Conservation (phyloP, 75 land plant genomes). For the Isoetes taiwanensis region DNA sequence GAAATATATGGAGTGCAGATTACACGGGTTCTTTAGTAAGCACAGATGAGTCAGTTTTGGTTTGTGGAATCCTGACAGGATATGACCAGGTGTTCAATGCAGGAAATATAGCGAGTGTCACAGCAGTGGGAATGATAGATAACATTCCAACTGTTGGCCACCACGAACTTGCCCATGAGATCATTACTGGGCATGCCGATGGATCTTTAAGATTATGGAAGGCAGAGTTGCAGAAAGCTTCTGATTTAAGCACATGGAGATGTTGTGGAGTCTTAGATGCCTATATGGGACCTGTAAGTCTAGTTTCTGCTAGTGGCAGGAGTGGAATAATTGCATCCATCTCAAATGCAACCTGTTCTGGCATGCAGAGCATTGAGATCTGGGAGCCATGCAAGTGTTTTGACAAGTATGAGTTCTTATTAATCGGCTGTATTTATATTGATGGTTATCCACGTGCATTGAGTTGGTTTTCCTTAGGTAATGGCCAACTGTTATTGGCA, state of each 20-base stretch:
- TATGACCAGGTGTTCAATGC: too few species aligned
- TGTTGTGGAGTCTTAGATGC: slow-evolving; percentile 43
- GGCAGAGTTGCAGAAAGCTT: slow-evolving; percentile 1
- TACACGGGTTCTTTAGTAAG: too few species aligned
- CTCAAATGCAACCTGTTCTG: not conserved
- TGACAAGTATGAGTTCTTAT: slow-evolving; percentile 33
- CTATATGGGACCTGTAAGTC: slow-evolving; percentile 31
- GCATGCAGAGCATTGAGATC: slow-evolving; percentile 23
- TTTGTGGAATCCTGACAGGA: too few species aligned
- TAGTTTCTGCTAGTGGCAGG: slow-evolving; percentile 33
- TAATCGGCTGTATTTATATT: slow-evolving; percentile 37
- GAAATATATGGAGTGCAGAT: too few species aligned
- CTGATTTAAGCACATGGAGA: slow-evolving; percentile 33
- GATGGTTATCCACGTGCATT: slow-evolving; percentile 29
- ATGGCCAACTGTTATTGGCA: slow-evolving; percentile 54
- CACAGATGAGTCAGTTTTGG: too few species aligned
- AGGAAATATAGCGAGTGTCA: too few species aligned
- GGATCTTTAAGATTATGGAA: slow-evolving; percentile 65
- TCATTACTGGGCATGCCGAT: slow-evolving; percentile 61
- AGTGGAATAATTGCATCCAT: slow-evolving; percentile 60
- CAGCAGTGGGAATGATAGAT: too few species aligned
- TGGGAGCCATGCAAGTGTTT: slow-evolving; percentile 43
- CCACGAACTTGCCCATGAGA: too few species aligned
- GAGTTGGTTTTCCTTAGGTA: slow-evolving; percentile 54
- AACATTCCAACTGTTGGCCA: too few species aligned